These are phyloP conservation scores for Acanthamoeba lenticulata DNA, from an alignment of 208 protist genomes.

Conservation along the genomic window DNA sequence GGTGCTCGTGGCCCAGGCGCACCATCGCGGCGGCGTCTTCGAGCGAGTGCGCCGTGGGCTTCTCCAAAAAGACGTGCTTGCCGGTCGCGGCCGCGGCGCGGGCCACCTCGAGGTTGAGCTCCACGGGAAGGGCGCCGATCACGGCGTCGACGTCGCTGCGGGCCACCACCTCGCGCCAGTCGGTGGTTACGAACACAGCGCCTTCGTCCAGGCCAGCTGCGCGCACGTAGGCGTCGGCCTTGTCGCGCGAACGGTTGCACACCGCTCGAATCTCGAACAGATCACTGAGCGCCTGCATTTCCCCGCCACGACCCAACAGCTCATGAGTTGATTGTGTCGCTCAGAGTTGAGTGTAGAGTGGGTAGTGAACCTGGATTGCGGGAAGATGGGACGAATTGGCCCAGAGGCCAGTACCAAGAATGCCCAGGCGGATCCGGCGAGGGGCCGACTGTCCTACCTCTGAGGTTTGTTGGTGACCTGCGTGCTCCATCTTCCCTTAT, in stretches of 20 bases:
- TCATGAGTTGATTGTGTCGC: not conserved
- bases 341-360: not conserved
- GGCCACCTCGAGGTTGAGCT: constrained; percentile 32
- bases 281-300: not conserved
- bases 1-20: not conserved
- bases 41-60: constrained; percentile 14
- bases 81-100: not conserved
- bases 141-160: constrained; percentile 9
- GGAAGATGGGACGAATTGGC: not conserved
- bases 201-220: not conserved
- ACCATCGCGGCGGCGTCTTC: not conserved
- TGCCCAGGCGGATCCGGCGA: constrained; percentile 42
- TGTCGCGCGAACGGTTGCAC: constrained; percentile 17
- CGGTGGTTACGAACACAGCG: not conserved
- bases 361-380: not conserved
- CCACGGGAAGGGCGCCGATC: not conserved
- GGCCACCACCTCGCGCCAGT: constrained; percentile 44
- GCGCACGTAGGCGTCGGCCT: constrained; percentile 3
- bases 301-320: not conserved
- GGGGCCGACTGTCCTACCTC: too few relatives aligned
- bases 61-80: constrained; percentile 38
- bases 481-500: too few relatives aligned
- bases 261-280: constrained; percentile 3
- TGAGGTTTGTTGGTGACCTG: too few relatives aligned
- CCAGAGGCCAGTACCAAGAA: constrained; percentile 25